Evolutionary conservation across 306 rosid species (phyloP).

Genomic region (Cucumis sativus): Cucumber_9930_V3 NC_026657.2:20544501-20545000

Average conservation of each 20-base stretch:
- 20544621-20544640: constrained; percentile 93
- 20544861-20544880: constrained; percentile 54
- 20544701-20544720: constrained; percentile 4
- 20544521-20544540: constrained; percentile 11
- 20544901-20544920: constrained; percentile 83
- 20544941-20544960: constrained; percentile 56
- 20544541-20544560: constrained; percentile 23
- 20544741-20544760: constrained; percentile 10
- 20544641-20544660: constrained; percentile 95
- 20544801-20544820: constrained; percentile 54
- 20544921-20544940: constrained; percentile 56
- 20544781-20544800: constrained; percentile 78
- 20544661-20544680: constrained; percentile 83
- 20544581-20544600: constrained; percentile 85
- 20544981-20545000: constrained; percentile 48
- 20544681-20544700: constrained; percentile 69
- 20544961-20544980: constrained; percentile 66
- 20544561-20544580: constrained; percentile 86
- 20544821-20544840: constrained; percentile 66
- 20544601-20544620: constrained; percentile 86
- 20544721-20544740: background rate
- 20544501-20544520: background rate
- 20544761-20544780: constrained; percentile 26
- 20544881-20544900: constrained; percentile 97
- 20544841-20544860: constrained; percentile 57